phyloP scores from a whole-genome alignment of 2,329 filamentous ascomycete genomes.

The Coleophoma cylindrospora region DNA sequence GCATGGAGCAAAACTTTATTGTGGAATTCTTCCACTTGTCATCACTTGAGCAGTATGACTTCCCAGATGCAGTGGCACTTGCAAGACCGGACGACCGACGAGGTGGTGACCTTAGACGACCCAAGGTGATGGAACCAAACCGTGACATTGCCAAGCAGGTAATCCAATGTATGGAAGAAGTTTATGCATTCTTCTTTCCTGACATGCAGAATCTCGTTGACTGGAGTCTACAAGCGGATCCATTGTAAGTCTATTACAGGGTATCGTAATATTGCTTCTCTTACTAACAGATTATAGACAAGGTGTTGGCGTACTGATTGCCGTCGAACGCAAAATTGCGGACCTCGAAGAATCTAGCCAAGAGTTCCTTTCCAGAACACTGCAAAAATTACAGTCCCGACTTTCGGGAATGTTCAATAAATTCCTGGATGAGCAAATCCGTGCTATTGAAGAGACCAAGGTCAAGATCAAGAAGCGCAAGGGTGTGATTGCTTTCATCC shows the following conservation, averaged over 20 bases:
- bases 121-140: constrained; percentile 82
- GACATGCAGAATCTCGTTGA: constrained; percentile 78
- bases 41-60: constrained; percentile 77
- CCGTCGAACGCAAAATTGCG: constrained; percentile 72
- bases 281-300: constrained; percentile 49
- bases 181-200: constrained; percentile 76
- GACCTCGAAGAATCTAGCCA: constrained; percentile 87
- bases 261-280: background rate
- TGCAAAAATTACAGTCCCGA: constrained; percentile 74
- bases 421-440: constrained; percentile 92
- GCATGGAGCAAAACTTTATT: constrained; percentile 94
- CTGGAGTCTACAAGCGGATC: constrained; percentile 76
- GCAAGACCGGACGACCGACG: constrained; percentile 62
- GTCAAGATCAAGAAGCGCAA: constrained; percentile 99
- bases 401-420: constrained; percentile 75
- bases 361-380: constrained; percentile 75
- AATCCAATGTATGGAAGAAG: constrained; percentile 80
- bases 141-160: constrained; percentile 80
- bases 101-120: constrained; percentile 67
- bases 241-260: constrained; percentile 56
- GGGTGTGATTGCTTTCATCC: constrained; percentile 92
- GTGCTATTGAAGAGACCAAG: constrained; percentile 95
- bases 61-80: constrained; percentile 70
- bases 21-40: constrained; percentile 95
- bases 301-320: constrained; percentile 80